Evolutionary conservation across 2,329 filamentous ascomycete genomes (phyloP).

Genomic region (Chalaropsis thielavioides): DNA sequence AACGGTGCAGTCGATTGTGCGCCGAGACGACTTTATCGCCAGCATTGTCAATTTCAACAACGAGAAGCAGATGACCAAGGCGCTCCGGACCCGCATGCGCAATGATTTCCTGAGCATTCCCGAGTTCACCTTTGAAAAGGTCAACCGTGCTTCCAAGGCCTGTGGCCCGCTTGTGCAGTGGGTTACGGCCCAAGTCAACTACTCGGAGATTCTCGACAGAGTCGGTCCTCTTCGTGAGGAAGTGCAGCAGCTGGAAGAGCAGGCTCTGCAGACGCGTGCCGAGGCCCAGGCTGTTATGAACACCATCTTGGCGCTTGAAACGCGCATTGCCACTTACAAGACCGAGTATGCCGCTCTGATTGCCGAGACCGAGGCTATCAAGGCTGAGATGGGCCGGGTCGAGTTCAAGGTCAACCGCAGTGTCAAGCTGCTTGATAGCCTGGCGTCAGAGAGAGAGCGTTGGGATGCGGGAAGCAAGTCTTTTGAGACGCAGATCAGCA

Average conservation of each 20-base stretch:
- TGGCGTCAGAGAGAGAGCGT: constrained; percentile 80
- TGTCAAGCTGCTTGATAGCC: constrained; percentile 80
- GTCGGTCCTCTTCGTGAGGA: constrained; percentile 87
- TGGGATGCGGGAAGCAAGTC: constrained; percentile 98
- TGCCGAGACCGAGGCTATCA: constrained; percentile 94
- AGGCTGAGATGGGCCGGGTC: constrained; percentile 87
- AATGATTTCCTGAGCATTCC: constrained; percentile 83
- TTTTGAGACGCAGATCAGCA: constrained; percentile 95
- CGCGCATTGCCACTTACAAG: constrained; percentile 90
- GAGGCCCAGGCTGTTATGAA: constrained; percentile 84
- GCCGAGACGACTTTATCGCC: constrained; percentile 90
- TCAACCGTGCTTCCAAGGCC: constrained; percentile 90
- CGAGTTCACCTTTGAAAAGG: constrained; percentile 91
- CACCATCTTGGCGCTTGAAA: constrained; percentile 69
- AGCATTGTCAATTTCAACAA: constrained; percentile 98
- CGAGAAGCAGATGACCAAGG: constrained; percentile 80
- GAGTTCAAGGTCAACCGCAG: constrained; percentile 97
- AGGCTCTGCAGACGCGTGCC: constrained; percentile 82
- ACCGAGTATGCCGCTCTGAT: constrained; percentile 89
- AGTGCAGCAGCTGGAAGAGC: constrained; percentile 71
- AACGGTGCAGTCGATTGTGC: constrained; percentile 73
- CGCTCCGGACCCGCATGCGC: constrained; percentile 73
- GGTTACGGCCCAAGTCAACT: constrained; percentile 92
- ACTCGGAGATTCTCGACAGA: constrained; percentile 90
- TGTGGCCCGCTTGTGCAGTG: constrained; percentile 95